Evolutionary conservation across 2,329 filamentous ascomycete species (phyloP).

Genomic region (Incumbomyces delicatus): DNA sequence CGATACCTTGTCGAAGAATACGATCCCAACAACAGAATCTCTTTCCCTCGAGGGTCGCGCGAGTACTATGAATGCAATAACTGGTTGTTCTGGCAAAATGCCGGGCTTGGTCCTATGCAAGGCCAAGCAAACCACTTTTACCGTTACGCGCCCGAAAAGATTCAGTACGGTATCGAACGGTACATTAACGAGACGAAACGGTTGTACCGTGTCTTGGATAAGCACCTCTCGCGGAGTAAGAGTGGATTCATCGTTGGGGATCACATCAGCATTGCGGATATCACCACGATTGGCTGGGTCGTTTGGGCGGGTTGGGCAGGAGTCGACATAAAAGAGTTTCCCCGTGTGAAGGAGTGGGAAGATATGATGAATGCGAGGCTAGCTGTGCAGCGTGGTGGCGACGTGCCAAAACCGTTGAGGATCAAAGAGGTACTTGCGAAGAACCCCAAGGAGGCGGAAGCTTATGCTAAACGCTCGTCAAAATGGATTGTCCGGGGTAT

Average conservation of each 20-base stretch:
- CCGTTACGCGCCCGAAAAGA: constrained; percentile 71
- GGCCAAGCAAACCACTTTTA: constrained; percentile 76
- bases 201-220: constrained; percentile 68
- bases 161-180: constrained; percentile 71
- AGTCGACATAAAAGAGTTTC: constrained; percentile 65
- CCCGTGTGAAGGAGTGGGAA: constrained; percentile 66
- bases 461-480: constrained; percentile 24
- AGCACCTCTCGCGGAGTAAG: constrained; percentile 48
- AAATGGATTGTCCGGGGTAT: constrained; percentile 19
- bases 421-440: constrained; percentile 48
- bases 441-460: constrained; percentile 44
- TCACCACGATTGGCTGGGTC: constrained; percentile 73
- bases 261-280: constrained; percentile 53
- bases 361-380: constrained; percentile 58
- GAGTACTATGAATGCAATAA: constrained; percentile 73
- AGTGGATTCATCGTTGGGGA: constrained; percentile 44
- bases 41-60: constrained; percentile 59
- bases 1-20: constrained; percentile 76
- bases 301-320: constrained; percentile 49
- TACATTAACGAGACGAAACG: constrained; percentile 78
- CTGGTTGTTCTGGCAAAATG: constrained; percentile 73
- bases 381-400: constrained; percentile 63
- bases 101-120: constrained; percentile 73
- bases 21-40: constrained; percentile 72
- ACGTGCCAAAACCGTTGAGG: constrained; percentile 58